phyloP scores from a whole-genome alignment of 2,329 filamentous ascomycete genomes.

The Botryotinia calthae region DNA sequence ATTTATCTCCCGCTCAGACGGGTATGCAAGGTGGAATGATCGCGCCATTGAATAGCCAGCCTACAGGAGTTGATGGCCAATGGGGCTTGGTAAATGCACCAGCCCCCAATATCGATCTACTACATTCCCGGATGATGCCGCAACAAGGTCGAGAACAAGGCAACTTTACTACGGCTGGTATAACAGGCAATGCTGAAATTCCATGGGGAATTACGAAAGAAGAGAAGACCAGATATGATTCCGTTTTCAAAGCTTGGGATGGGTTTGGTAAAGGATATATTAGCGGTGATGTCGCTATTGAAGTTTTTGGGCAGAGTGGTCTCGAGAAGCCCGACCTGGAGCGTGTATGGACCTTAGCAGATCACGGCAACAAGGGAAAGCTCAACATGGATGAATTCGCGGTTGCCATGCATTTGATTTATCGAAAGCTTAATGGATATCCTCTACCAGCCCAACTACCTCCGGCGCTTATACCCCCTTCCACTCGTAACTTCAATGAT shows the following conservation, averaged over 20 bases:
- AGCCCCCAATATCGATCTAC: slow-evolving; percentile 86
- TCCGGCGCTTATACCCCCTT: slow-evolving; percentile 89
- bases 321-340: slow-evolving; percentile 88
- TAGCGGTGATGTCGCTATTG: slow-evolving; percentile 86
- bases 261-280: slow-evolving; percentile 91
- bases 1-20: slow-evolving; percentile 59
- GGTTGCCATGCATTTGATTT: slow-evolving; percentile 98
- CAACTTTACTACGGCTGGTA: slow-evolving; percentile 76
- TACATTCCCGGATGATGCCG: slow-evolving; percentile 96
- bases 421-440: slow-evolving; percentile 94
- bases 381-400: slow-evolving; percentile 97
- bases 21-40: slow-evolving; percentile 52
- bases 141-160: slow-evolving; percentile 86
- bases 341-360: slow-evolving; percentile 89
- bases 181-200: slow-evolving; percentile 91
- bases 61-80: slow-evolving; percentile 87
- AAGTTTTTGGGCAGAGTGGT: slow-evolving; percentile 96
- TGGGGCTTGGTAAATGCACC: slow-evolving; percentile 99
- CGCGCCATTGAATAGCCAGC: slow-evolving; percentile 82
- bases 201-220: slow-evolving; percentile 99
- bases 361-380: slow-evolving; percentile 89
- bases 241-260: slow-evolving; percentile 95
- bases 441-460: slow-evolving; percentile 84
- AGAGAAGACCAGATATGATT: slow-evolving; percentile 95
- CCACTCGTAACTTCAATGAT: slow-evolving; percentile 87